Base-by-base conservation (phyloP, 805 yeast genomes). In the Myxozyma mucilagina region DNA sequence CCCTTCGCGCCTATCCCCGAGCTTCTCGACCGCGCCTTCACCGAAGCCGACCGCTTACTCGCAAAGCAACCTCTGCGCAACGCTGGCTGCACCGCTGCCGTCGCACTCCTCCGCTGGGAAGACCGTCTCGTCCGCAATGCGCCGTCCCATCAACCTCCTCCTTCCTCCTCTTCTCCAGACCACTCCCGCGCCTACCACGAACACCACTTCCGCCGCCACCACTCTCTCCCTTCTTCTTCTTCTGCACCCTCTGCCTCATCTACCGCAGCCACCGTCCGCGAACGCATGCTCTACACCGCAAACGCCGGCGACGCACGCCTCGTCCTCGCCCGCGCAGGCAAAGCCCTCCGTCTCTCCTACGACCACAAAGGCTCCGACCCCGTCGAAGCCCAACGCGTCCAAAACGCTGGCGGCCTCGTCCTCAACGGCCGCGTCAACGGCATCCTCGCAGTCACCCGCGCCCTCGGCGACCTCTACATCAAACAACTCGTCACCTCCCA, bases 41-140 rank as follows among this genome's bases (percentile, higher is more conserved):
- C 82, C 24, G 82, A 84, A 61, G 92, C 96, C 1, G 99, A 93
- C 74, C 77, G 79, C 43, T 76, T 83, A 68, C 85, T 93, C 44
- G 82, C 79, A 38, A 76, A 82, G 44, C 83, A 83, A 53, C 78
- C 84, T 14, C 78, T 82, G 49, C 92, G 92, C 1, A 84, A 87
- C 47, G 86, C 96, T 61, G 99, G 99, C 0, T 86, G 96, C 68
- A 94, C 99, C 0, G 98, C 97, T 0, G 97, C 96, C 0, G 97
- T 92, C 9, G 97, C 97, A 1, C 83, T 94, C 0, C 73, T 90
- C 60, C 79, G 96, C 59, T 90, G 96, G 96, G 97, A 93, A 54
- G 65, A 67, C 36, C 49, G 55, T 53, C 18, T 58, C 13, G 35
- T 42, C 24, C 48, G 29, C 29, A 24, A 24, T 4, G 29, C 29